Evolutionary conservation across 1,284 basidiomycete species (phyloP).

Genomic region (Trichosporon sp.): DNA sequence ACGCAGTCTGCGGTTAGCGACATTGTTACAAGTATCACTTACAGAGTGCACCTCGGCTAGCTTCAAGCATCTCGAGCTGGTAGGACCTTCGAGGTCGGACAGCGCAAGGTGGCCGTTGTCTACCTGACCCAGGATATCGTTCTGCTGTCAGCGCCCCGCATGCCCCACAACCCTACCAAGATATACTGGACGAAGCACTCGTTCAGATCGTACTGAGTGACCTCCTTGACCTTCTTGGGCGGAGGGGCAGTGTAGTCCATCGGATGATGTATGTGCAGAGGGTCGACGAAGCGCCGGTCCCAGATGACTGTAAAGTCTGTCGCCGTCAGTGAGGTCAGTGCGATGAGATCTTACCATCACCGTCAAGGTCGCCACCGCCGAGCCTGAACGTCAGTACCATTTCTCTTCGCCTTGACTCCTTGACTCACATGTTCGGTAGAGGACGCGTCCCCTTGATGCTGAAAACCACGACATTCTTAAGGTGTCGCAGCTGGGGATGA

Average conservation of each 20-base stretch:
- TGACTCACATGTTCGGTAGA: slow-evolving; percentile 52
- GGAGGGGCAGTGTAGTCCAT: slow-evolving; percentile 53
- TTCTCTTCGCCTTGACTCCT: too few relatives aligned
- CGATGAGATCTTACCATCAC: slow-evolving; percentile 40
- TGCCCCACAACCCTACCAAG: slow-evolving; percentile 31
- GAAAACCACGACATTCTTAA: slow-evolving; percentile 57
- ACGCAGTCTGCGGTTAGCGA: slow-evolving; percentile 47
- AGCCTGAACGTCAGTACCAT: slow-evolving; percentile 40
- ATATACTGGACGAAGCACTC: slow-evolving; percentile 55
- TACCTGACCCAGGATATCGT: slow-evolving; percentile 54
- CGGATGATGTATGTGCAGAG: slow-evolving; percentile 40
- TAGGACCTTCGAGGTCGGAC: slow-evolving; percentile 40
- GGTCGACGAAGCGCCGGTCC: slow-evolving; percentile 51
- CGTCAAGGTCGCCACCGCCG: slow-evolving; percentile 56
- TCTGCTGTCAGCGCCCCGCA: slow-evolving; percentile 28
- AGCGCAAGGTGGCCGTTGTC: slow-evolving; percentile 54
- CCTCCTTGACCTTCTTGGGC: slow-evolving; percentile 43
- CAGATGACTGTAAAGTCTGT: slow-evolving; percentile 55
- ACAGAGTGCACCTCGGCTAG: slow-evolving; percentile 50
- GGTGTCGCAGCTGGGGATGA: slow-evolving; percentile 46
- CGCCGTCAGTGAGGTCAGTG: background rate
- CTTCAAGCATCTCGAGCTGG: slow-evolving; percentile 33
- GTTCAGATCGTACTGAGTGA: slow-evolving; percentile 51
- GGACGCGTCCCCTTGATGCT: slow-evolving; percentile 49
- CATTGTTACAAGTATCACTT: slow-evolving; percentile 20